Evolutionary conservation across 495 filamentous ascomycete species (phyloP), one percentile per base, ranked within the genome.

Genomic region (Penicillium herquei): DNA sequence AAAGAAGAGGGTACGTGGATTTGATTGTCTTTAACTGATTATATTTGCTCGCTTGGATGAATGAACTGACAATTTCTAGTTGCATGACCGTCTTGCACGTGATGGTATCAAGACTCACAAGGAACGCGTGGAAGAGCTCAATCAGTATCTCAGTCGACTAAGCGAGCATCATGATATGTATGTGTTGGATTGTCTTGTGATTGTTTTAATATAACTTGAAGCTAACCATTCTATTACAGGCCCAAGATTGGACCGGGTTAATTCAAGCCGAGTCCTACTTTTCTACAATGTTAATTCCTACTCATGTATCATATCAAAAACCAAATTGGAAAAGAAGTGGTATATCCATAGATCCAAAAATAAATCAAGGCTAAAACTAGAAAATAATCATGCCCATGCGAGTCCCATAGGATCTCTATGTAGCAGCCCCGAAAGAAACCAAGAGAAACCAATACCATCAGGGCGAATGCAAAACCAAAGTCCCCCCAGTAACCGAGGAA

Each of bases 81-180:
- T 85, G 57, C 79, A 84, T 61, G 88, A 98, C 71, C 80, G 92
- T 35, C 78, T 96, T 32, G 84, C 89, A 68, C 81, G 87, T 30
- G 90, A 92, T 62, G 89, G 91, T 21, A 78, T 89, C 62, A 98
- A 98, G 81, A 95, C 92, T 39, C 94, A 98, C 66, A 98, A 98
- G 70, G 87, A 98, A 78, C 86, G 89, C 2, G 94, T 98, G 41
- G 92, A 98, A 70, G 92, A 96, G 70, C 77, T 97, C 57, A 98
- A 98, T 69, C 89, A 90, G 65, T 96, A 96, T 67, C 76, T 98
- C 40, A 92, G 88, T 56, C 86, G 86, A 56, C 73, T 98, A 66
- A 96, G 90, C 72, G 94, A 98, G 73, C 94, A 98, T 71, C 94
- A 98, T 67, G 94, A 98, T 67, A 98, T 98, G 93, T 84, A 76